phyloP scores from a whole-genome alignment of 208 protist genomes.

The Crithidia acanthocephali region DNA sequence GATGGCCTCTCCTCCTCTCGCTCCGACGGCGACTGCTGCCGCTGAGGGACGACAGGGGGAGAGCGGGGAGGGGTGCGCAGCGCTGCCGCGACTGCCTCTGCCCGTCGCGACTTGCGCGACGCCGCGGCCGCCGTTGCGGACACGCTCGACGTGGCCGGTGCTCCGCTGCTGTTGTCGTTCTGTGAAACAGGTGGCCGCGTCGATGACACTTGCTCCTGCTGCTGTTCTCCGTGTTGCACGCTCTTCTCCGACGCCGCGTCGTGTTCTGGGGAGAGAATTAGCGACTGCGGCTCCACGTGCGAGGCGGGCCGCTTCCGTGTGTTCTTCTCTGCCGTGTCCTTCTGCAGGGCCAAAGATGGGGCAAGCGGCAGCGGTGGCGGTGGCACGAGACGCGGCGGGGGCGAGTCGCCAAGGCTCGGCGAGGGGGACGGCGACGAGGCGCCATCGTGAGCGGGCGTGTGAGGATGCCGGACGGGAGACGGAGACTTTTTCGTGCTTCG shows the following conservation, averaged over 20 bases:
- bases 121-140: not conserved
- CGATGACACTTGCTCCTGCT: not conserved
- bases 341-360: not conserved
- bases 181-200: no score
- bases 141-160: not conserved
- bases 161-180: not conserved
- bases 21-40: not conserved
- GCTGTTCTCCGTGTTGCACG: not conserved
- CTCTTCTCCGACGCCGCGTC: not conserved
- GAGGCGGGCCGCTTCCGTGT: not conserved
- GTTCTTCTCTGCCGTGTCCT: not conserved
- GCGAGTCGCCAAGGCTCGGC: not conserved
- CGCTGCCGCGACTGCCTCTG: not conserved
- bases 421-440: not conserved
- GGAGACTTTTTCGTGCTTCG: no score
- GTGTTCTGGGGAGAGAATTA: not conserved
- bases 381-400: not conserved
- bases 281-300: not conserved
- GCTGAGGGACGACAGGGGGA: not conserved
- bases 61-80: slow-evolving; percentile 2
- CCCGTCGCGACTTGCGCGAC: not conserved
- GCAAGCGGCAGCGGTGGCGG: not conserved
- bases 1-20: not conserved
- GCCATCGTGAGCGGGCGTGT: no score
- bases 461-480: no score